These are phyloP conservation scores for Pleurotus giganteus DNA, from an alignment of 768 basidiomycete genomes.

Conservation along the genomic window DNA sequence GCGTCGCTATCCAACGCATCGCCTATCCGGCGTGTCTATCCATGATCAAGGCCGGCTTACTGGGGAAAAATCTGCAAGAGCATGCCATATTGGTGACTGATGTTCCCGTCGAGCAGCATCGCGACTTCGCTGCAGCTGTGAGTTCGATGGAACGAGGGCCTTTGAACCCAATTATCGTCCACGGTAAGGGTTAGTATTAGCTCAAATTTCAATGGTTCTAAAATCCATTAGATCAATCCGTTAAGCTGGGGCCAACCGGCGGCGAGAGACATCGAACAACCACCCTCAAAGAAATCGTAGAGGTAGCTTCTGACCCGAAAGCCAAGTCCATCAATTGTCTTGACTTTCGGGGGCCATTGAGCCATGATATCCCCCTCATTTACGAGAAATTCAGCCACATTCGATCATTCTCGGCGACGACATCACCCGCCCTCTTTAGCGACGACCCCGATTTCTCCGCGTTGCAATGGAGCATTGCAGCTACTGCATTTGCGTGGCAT, in stretches of 20 bases:
- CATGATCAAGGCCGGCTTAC: no score
- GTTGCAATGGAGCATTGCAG: neutral
- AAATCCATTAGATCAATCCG: slow-evolving; percentile 2
- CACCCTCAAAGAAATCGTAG: neutral
- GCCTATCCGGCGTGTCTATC: no score
- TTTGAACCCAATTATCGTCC: neutral
- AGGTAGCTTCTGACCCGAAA: neutral
- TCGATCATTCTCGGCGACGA: neutral
- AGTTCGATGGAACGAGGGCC: neutral
- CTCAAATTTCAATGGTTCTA: neutral
- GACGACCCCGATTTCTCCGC: neutral
- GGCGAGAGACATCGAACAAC: neutral
- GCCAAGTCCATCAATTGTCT: neutral
- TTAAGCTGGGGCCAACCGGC: neutral
- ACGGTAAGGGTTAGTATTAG: neutral
- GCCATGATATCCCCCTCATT: neutral
- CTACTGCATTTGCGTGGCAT: slow-evolving; percentile 1
- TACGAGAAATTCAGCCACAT: neutral
- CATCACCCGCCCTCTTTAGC: neutral
- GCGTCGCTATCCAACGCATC: no score
- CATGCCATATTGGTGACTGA: slow-evolving; percentile 4
- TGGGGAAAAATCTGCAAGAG: no score
- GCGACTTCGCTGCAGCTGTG: neutral
- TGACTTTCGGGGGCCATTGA: neutral
- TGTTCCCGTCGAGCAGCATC: neutral